phyloP scores from a whole-genome alignment of 208 protist species.

The Trypanosoma vivax region DNA sequence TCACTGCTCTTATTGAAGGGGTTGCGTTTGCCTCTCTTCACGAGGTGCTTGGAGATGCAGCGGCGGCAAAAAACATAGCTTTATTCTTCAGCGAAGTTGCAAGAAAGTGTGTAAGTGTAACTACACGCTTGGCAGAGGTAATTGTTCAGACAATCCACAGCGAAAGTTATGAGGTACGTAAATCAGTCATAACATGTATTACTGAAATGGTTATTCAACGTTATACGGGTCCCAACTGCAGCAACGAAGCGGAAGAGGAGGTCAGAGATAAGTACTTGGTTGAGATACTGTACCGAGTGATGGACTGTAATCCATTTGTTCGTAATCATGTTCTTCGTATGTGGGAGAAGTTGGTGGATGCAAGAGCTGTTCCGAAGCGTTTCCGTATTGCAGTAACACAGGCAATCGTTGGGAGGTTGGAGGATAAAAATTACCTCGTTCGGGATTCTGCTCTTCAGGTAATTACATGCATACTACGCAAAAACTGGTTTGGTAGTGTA shows the following conservation, averaged over 20 bases:
- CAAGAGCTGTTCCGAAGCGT: conserved; percentile 63
- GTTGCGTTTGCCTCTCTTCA: conserved; percentile 56
- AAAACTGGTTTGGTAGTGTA: conserved; percentile 86
- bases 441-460: conserved; percentile 72
- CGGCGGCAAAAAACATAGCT: conserved; percentile 68
- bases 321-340: conserved; percentile 79
- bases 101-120: conserved; percentile 69
- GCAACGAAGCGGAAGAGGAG: conserved; percentile 31
- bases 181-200: conserved; percentile 73
- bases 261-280: conserved; percentile 59
- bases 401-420: conserved; percentile 60
- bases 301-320: conserved; percentile 86
- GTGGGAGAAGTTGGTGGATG: conserved; percentile 69
- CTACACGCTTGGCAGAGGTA: conserved; percentile 46
- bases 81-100: conserved; percentile 76
- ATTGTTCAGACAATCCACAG: conserved; percentile 60
- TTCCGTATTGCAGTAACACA: conserved; percentile 66
- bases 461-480: conserved; percentile 52
- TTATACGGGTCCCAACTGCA: conserved; percentile 52
- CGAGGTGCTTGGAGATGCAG: conserved; percentile 42
- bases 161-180: conserved; percentile 84
- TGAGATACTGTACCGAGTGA: conserved; percentile 77
- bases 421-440: conserved; percentile 83
- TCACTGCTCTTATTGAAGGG: conserved; percentile 52
- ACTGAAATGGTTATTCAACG: conserved; percentile 80